Base-by-base conservation (phyloP, 2,329 filamentous ascomycete genomes). In the Colletotrichum orbiculare region DNA sequence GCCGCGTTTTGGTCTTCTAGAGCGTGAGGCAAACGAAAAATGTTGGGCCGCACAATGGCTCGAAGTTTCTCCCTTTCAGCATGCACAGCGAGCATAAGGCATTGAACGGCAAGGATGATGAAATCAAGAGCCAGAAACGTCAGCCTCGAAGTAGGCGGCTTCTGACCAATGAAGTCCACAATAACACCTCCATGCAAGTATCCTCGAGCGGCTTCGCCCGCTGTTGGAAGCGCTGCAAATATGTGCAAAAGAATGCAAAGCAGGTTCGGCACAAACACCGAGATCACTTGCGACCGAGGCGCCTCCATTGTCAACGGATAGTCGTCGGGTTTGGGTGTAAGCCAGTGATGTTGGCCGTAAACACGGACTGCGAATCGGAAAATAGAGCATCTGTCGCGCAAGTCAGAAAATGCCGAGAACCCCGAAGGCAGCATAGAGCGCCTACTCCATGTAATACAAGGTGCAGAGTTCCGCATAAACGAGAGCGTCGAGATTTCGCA, bases 361-460 rank as follows among this genome's bases (percentile, higher is more conserved):
- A 84, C 80, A 67, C 89, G 86, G 52, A 91, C 76, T 58, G 87
- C 73, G 61, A 91, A 82, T 50, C 87, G 86, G 71, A 89, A 83
- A 72, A 90, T 83, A 38, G 88, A 91, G 73, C 87, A 90, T 73
- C 89, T 91, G 68, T 38, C 66, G 52, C 54, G 13, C 45, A 57
- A 53, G 66, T 71, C 56, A 69, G 68, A 60, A 49, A 67, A 60
- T 49, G n/a, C 3, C 33, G 54, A 43, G 42, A 25, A 15, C 13
- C 10, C 35, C 12, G 8, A 39, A 34, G 39, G 9, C 15, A 46
- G 37, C 4, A 38, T n/a, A 33, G 25, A 34, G 9, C 17, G 15
- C 55, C 84, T 80, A 91, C 89, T 91, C 89, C 85, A 91, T 87
- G 74, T 91, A 91, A 74, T 91, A 91, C 70, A 91, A 71, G 47